Evolutionary conservation across 768 basidiomycete species (phyloP), one percentile per base, ranked within the genome.

Genomic region (Amanita pseudoporphyria): DNA sequence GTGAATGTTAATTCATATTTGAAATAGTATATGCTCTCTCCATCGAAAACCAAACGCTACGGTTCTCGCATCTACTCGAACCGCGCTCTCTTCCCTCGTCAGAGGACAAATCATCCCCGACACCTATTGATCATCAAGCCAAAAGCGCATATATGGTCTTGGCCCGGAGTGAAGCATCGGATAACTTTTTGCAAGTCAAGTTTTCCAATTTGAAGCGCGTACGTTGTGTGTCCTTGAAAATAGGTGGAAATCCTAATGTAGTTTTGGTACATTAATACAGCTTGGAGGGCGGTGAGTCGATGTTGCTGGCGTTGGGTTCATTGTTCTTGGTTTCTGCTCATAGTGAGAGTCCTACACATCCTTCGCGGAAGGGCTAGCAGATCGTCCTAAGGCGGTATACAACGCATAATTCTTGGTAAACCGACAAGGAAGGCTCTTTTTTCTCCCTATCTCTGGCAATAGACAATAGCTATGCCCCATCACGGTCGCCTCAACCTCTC

Each of bases 231-330:
- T 33, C 39, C 3, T 18, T 26, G 39, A 35, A 10, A 19, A 33
- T 16, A 10, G n/a, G n/a, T n/a, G n/a, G n/a, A n/a, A 18, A 14
- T 50, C 6, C 13, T n/a, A n/a, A n/a, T n/a, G 12, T 49, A 6
- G 30, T 24, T 38, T n/a, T 4, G 21, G 47, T 16, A 52, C n/a
- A 54, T 18, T 76, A 89, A 58, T 90, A 90, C 63, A 90, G 88
- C 0, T 72, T 94, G 32, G 92, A 96, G 64, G 93, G 93, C 2
- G 93, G 86, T 1, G 93, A 95, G 67, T 90, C 88, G 2, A 94
- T 95, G 92, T 65, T 96, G 21, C 86, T 90, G 3, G 92, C 90
- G 1, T 68, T 95, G 2, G 88, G 92, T 52, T 70, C 78, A 0
- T 63, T 96, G 14, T 89, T 96, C 57, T 67, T 71, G 0, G 70